Evolutionary conservation across 1,139 yeast species (phyloP), one percentile per base, ranked within the genome.

Genomic region (Scheffersomyces illinoinensis): DNA sequence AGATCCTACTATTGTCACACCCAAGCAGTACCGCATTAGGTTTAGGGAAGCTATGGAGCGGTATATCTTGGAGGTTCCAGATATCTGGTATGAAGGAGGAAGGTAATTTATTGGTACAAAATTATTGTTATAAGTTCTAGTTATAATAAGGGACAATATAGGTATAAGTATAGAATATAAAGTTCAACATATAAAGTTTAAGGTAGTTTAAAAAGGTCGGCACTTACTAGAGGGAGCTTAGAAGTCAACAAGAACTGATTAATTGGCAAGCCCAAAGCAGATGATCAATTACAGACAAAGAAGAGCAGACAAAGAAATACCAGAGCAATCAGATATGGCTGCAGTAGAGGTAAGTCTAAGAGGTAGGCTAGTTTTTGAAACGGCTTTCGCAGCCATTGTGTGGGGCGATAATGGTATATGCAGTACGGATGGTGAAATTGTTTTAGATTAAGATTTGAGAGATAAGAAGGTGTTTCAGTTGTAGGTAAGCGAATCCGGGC

Each of bases 1-100:
- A 68, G 97, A 92, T 65, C 99, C 99, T 0, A 96, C 99, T 0
- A 97, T 96, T 54, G 93, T 96, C 8, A 93, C 99, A 0, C 99
- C 99, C 0, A 87, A 93, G 67, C 98, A 93, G 74, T 96, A 96
- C 73, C 88, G 96, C 67, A 91, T 89, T 57, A 79, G 99, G 62
- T 96, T 96, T 71, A 82, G 99, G 65, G 99, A 93, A 70, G 99
- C 99, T 0, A 96, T 96, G 99, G 98, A 95, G 68, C 76, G 98
- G 57, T 95, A 96, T 68, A 91, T 96, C 58, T 75, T 93, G 61
- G 93, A 93, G 88, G 97, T 95, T 3, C 99, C 99, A 0, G 98
- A 93, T 64, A 85, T 88, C 19, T 90, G 93, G 90, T 89, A 87
- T 63, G 83, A 79, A 61, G 81, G 82, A 1, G 59, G 57, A 49